Conservation (phyloP, 371 early-diverging fungal species). For the Mortierella sp. region DNA sequence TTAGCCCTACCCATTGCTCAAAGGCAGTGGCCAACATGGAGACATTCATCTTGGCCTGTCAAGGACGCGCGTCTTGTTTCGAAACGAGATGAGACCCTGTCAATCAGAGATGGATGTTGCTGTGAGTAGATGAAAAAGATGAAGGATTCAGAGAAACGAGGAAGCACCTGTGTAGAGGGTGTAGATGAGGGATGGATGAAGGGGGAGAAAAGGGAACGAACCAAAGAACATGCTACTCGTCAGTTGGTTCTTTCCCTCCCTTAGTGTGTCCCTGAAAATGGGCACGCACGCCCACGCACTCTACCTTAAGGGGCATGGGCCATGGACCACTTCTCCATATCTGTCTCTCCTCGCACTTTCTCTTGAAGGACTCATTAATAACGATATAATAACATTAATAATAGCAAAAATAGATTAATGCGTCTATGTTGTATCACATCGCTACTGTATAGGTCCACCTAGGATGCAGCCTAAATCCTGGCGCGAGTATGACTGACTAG, state of each 20-base stretch:
- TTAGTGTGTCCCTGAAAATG: neutral
- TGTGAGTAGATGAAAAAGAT: neutral
- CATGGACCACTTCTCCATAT: neutral
- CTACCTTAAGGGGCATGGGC: slow-evolving; percentile 9
- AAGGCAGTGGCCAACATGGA: slow-evolving; percentile 39
- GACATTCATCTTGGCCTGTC: slow-evolving; percentile 9
- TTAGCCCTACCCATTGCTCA: slow-evolving; percentile 46
- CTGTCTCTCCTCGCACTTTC: no score
- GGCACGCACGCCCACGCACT: neutral
- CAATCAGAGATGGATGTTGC: neutral
- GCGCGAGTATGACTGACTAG: slow-evolving; percentile 46
- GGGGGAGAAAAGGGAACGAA: no score
- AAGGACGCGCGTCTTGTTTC: neutral
- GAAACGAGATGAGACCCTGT: no score
- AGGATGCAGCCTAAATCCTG: slow-evolving; percentile 26
- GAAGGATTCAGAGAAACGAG: neutral
- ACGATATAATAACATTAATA: no score
- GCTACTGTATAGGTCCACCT: neutral
- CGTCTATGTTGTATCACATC: no score
- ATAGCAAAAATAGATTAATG: no score
- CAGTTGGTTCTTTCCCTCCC: no score
- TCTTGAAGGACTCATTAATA: no score
- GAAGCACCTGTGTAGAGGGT: neutral
- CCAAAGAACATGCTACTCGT: no score
- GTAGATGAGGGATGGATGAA: neutral